These are phyloP conservation scores for Thelonectria rubi DNA, from an alignment of 2,329 filamentous ascomycete species.

Conservation along the genomic window DNA sequence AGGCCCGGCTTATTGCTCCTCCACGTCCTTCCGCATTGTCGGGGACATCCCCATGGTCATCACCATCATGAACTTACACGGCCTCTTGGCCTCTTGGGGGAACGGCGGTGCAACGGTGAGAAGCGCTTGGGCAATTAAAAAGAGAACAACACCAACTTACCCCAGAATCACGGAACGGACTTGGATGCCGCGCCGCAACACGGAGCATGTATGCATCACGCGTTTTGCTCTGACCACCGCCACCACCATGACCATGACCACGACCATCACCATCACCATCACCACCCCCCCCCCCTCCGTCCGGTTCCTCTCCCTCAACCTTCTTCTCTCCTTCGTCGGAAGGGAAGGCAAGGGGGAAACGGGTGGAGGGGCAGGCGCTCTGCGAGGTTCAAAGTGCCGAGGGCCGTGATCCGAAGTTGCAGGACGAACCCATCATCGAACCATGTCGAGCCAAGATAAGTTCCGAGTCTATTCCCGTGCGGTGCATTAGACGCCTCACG, in stretches of 20 bases:
- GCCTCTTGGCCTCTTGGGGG: not conserved
- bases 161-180: constrained; percentile 15
- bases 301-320: not conserved
- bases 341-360: not conserved
- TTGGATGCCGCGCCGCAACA: constrained; percentile 17
- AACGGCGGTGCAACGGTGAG: too few species aligned
- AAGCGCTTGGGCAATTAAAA: not conserved
- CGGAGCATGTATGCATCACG: constrained; percentile 32
- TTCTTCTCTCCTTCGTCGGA: not conserved
- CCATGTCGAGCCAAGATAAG: constrained; percentile 25
- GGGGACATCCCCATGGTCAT: not conserved
- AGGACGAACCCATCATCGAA: constrained; percentile 33
- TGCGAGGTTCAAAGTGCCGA: constrained; percentile 33
- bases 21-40: constrained; percentile 10
- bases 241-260: too few species aligned
- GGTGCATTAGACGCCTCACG: not conserved
- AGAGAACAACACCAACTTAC: not conserved
- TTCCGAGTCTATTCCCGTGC: constrained; percentile 15
- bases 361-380: not conserved
- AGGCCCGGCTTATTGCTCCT: constrained; percentile 11
- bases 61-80: not conserved
- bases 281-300: constrained; percentile 14
- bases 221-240: constrained; percentile 28
- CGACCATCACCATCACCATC: constrained; percentile 10
- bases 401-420: constrained; percentile 35